These are phyloP conservation scores for Beauveria sp. DNA, from an alignment of 2,329 filamentous ascomycete species.

Conservation along the genomic window DNA sequence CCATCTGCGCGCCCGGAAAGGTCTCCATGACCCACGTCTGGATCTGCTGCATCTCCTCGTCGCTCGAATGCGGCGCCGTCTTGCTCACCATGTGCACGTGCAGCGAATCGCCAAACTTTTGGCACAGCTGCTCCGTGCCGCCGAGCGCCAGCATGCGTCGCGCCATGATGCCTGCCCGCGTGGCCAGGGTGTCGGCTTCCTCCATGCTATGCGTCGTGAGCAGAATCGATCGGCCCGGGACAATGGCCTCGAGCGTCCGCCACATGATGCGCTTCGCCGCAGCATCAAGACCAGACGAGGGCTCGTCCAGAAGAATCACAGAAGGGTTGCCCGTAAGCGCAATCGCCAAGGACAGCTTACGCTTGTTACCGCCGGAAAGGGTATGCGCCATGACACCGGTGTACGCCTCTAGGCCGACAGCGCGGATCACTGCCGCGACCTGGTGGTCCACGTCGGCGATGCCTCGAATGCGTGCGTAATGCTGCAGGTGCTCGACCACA, in stretches of 20 bases:
- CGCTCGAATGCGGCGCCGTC: slow-evolving; percentile 60
- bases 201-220: slow-evolving; percentile 78
- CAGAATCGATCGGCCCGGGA: slow-evolving; percentile 58
- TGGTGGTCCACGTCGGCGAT: slow-evolving; percentile 50
- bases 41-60: slow-evolving; percentile 56
- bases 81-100: slow-evolving; percentile 69
- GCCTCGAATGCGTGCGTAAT: slow-evolving; percentile 66
- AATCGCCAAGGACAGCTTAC: slow-evolving; percentile 66
- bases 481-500: slow-evolving; percentile 60
- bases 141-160: slow-evolving; percentile 73
- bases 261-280: slow-evolving; percentile 69
- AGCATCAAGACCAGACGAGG: slow-evolving; percentile 65
- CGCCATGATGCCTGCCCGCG: slow-evolving; percentile 61
- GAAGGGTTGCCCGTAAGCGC: slow-evolving; percentile 68
- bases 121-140: slow-evolving; percentile 57
- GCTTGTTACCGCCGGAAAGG: slow-evolving; percentile 69
- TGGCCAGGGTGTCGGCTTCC: slow-evolving; percentile 68
- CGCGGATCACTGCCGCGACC: slow-evolving; percentile 54
- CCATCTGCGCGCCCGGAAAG: slow-evolving; percentile 56
- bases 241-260: slow-evolving; percentile 59
- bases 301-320: slow-evolving; percentile 69
- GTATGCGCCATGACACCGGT: slow-evolving; percentile 55
- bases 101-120: slow-evolving; percentile 63
- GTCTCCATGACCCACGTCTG: slow-evolving; percentile 51
- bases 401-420: slow-evolving; percentile 58